Evolutionary conservation across 345 rosid genomes (phyloP).

Genomic region (Crucihimalaya himalaica): DNA sequence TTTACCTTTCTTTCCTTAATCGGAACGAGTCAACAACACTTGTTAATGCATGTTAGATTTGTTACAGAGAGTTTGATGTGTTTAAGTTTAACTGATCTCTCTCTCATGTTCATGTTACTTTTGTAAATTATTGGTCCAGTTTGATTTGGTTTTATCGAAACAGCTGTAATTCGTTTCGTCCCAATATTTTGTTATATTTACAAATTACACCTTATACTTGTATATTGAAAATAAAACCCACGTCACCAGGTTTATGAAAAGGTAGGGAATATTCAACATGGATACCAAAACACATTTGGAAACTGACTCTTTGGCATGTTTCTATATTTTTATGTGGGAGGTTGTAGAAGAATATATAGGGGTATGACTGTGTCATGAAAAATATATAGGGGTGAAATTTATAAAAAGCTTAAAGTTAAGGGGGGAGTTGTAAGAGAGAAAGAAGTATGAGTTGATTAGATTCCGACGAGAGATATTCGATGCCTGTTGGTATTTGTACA

Average conservation of each 20-base stretch:
- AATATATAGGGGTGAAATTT: neutral
- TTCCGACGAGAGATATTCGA: neutral
- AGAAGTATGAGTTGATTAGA: neutral
- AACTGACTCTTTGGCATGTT: neutral
- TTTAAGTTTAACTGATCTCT: neutral
- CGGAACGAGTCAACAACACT: slow-evolving; percentile 23
- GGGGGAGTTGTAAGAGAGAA: neutral
- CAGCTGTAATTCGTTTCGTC: neutral
- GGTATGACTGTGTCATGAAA: neutral
- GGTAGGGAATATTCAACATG: neutral
- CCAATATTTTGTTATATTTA: slow-evolving; percentile 1
- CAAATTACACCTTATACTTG: neutral
- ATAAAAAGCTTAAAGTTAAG: neutral
- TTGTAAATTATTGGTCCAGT: neutral
- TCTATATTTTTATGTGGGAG: neutral
- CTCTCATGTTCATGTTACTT: neutral
- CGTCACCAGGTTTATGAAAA: neutral
- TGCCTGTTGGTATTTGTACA: neutral
- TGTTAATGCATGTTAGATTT: neutral
- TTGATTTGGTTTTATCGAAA: slow-evolving; percentile 5
- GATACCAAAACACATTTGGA: neutral
- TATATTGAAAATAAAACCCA: neutral
- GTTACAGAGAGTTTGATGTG: neutral
- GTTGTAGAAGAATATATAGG: neutral
- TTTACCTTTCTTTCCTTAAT: neutral